phyloP scores from a whole-genome alignment of 1,139 yeast genomes.

The Candida tetrigidarum region DNA sequence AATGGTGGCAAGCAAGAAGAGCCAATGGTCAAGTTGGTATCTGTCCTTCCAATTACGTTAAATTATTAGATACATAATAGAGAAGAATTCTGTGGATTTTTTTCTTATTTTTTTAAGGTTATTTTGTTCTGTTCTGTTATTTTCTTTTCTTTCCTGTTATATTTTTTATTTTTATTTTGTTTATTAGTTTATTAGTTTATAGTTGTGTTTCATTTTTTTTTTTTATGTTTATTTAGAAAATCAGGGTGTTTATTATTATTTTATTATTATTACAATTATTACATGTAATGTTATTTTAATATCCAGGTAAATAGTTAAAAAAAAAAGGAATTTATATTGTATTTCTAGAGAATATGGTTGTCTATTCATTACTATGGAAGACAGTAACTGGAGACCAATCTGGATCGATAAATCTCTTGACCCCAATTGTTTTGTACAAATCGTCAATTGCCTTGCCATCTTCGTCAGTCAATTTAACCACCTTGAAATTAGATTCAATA shows the following conservation, averaged over 20 bases:
- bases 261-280: too few relatives aligned
- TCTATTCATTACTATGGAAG: slow-evolving; percentile 2
- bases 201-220: background rate
- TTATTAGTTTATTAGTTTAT: background rate
- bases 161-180: background rate
- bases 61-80: slow-evolving; percentile 49
- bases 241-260: too few relatives aligned
- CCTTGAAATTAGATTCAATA: slow-evolving; percentile 35
- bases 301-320: slow-evolving; percentile 15
- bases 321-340: too few relatives aligned
- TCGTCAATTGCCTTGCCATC: slow-evolving; percentile 37
- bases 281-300: slow-evolving; percentile 1
- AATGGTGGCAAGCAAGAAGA: slow-evolving; percentile 99
- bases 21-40: slow-evolving; percentile 93
- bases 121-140: background rate
- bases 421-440: slow-evolving; percentile 33
- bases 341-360: too few relatives aligned
- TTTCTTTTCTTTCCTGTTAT: background rate
- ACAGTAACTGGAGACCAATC: slow-evolving; percentile 2
- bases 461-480: slow-evolving; percentile 32
- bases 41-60: slow-evolving; percentile 94
- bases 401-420: slow-evolving; percentile 31
- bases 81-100: slow-evolving; percentile 10
- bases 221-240: background rate
- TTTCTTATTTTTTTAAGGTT: too few relatives aligned